These are phyloP conservation scores for Starmera quercuum DNA, from an alignment of 805 yeast genomes.

Conservation along the genomic window DNA sequence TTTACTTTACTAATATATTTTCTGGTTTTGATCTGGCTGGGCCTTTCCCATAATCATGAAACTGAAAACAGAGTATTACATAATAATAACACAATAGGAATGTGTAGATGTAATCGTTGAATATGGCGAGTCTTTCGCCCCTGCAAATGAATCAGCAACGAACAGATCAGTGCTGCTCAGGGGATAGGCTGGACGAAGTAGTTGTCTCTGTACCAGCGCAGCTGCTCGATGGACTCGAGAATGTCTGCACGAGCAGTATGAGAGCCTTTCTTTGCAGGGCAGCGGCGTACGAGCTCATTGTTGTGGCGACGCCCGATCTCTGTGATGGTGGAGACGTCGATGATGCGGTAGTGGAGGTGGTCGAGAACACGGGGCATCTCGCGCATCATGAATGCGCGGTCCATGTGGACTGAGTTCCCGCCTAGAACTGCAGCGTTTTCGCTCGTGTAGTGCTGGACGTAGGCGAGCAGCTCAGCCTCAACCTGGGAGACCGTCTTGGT, in stretches of 20 bases:
- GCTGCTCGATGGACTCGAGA: constrained; percentile 77
- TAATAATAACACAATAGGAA: too few species aligned
- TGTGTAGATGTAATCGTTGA: too few species aligned
- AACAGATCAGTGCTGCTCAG: too few species aligned
- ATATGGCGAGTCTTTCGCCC: too few species aligned
- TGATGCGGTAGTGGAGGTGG: constrained; percentile 62
- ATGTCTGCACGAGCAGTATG: constrained; percentile 93
- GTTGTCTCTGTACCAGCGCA: constrained; percentile 66
- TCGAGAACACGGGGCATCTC: constrained; percentile 66
- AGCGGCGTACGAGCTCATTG: constrained; percentile 43
- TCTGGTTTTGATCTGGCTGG: too few species aligned
- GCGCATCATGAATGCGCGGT: constrained; percentile 70
- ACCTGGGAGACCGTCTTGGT: constrained; percentile 50
- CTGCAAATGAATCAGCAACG: too few species aligned
- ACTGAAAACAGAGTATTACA: too few species aligned
- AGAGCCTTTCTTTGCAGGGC: constrained; percentile 56
- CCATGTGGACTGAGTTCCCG: constrained; percentile 92
- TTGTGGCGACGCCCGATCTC: constrained; percentile 79
- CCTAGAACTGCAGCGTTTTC: constrained; percentile 64
- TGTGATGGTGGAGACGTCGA: constrained; percentile 84
- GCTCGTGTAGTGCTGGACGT: constrained; percentile 49
- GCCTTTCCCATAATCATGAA: too few species aligned
- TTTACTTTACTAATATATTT: too few species aligned
- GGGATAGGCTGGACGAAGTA: constrained; percentile 40
- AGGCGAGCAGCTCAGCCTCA: constrained; percentile 54